Percentiles rank a stretch among this genome's conserved stretches.
Evolutionary conservation across 2,329 filamentous ascomycete species (phyloP).

Genomic region (Bipolaris oryzae): DNA sequence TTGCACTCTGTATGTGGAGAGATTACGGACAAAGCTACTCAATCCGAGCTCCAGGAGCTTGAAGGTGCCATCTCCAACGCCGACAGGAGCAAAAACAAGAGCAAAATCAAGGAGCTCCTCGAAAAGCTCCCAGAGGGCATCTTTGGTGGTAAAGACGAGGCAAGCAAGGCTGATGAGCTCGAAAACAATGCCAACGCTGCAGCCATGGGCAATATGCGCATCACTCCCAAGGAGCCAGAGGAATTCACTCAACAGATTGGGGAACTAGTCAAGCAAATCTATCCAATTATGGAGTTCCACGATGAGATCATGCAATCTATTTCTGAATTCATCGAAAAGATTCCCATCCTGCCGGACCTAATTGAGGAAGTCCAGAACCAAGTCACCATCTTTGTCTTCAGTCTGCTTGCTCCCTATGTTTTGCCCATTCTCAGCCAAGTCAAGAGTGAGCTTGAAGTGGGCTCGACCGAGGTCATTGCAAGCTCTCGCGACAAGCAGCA

Average conservation of each 20-base stretch:
- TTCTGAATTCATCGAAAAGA: constrained; percentile 77
- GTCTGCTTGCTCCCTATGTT: constrained; percentile 86
- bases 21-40: constrained; percentile 85
- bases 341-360: constrained; percentile 82
- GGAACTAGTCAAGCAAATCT: constrained; percentile 77
- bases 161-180: constrained; percentile 77
- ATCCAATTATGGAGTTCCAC: constrained; percentile 89
- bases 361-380: constrained; percentile 88
- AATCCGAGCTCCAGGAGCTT: constrained; percentile 87
- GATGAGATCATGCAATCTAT: constrained; percentile 85
- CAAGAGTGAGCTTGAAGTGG: constrained; percentile 83
- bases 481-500: constrained; percentile 84
- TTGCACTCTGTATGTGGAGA: constrained; percentile 82
- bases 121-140: constrained; percentile 82
- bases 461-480: constrained; percentile 84
- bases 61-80: constrained; percentile 76
- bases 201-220: constrained; percentile 74
- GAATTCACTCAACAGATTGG: constrained; percentile 80
- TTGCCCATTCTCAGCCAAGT: constrained; percentile 85
- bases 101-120: constrained; percentile 77
- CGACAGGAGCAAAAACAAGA: constrained; percentile 69
- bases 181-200: constrained; percentile 75
- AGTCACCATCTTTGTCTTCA: constrained; percentile 87
- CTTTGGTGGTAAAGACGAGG: constrained; percentile 76
- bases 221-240: constrained; percentile 81